These are phyloP conservation scores for Salix suchowensis DNA, from an alignment of 345 rosid genomes.

Conservation along the genomic window DNA sequence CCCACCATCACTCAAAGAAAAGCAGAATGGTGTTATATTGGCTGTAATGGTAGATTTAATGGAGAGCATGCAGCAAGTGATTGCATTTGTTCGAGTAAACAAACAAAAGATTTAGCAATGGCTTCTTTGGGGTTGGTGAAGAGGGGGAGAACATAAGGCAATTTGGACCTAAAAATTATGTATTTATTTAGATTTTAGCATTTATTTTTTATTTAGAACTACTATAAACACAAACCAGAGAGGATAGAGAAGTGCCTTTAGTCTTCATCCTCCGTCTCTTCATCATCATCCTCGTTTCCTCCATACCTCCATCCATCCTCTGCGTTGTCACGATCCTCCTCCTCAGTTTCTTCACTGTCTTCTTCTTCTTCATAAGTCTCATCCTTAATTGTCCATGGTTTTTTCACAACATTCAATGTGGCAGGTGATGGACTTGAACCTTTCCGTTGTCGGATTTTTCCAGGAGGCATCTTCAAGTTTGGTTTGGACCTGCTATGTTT, in stretches of 20 bases:
- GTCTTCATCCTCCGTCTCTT: constrained; percentile 93
- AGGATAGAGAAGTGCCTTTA: constrained; percentile 1
- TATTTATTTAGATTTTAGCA: not conserved
- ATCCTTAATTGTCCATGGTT: constrained; percentile 63
- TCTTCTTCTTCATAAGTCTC: constrained; percentile 67
- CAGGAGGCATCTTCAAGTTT: constrained; percentile 58
- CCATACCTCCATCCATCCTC: constrained; percentile 85
- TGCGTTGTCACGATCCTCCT: constrained; percentile 68
- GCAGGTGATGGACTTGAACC: constrained; percentile 57
- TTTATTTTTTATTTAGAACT: not conserved
- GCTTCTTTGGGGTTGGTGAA: not conserved
- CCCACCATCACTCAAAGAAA: no score
- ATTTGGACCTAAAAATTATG: not conserved
- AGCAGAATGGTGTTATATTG: no score
- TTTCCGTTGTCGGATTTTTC: constrained; percentile 51
- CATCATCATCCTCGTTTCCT: constrained; percentile 74
- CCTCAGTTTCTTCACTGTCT: constrained; percentile 85
- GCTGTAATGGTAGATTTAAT: no score
- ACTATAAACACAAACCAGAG: not conserved
- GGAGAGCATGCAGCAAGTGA: not conserved
- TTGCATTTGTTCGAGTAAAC: not conserved
- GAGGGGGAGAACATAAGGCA: not conserved
- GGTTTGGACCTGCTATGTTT: constrained; percentile 65
- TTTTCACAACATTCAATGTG: constrained; percentile 40
- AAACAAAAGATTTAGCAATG: not conserved